Conservation (phyloP, 129 eudicot genomes). For the Chrysanthemum lavandulifolium region DNA sequence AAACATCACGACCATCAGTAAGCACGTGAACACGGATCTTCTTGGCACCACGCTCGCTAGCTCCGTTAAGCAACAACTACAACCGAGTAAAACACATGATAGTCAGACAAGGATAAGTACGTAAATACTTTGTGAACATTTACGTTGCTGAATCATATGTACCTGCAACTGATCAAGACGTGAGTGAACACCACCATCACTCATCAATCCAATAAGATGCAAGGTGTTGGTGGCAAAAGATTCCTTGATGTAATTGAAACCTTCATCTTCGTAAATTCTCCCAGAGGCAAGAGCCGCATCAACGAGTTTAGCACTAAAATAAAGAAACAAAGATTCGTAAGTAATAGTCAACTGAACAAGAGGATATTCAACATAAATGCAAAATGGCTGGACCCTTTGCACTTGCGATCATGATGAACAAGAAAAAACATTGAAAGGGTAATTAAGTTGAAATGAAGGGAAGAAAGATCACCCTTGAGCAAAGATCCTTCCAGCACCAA, state of each 20-base stretch:
- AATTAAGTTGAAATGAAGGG: not conserved
- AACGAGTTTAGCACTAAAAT: constrained; percentile 77
- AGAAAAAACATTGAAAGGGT: not conserved
- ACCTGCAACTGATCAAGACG: constrained; percentile 91
- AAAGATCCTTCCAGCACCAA: constrained; percentile 88
- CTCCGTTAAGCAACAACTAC: constrained; percentile 81
- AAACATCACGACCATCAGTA: constrained; percentile 96
- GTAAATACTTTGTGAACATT: not conserved
- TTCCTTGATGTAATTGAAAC: no score
- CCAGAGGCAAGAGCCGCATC: constrained; percentile 89
- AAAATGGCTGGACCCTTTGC: not conserved
- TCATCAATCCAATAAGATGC: constrained; percentile 86
- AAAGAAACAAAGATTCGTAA: constrained; percentile 15
- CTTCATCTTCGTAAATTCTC: no score
- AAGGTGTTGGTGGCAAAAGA: no score
- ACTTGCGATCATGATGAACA: not conserved
- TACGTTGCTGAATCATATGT: not conserved
- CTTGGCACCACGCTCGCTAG: constrained; percentile 84
- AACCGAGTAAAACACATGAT: constrained; percentile 9
- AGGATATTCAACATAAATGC: not conserved
- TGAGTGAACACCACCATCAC: constrained; percentile 99
- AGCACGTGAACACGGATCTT: constrained; percentile 80
- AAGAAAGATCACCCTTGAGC: constrained; percentile 76
- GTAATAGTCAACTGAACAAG: not conserved
- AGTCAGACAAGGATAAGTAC: not conserved